A percentile compares a stretch with the other conserved stretches of the same genome.
These are phyloP conservation scores for Escovopsis weberi DNA, from an alignment of 2,329 filamentous ascomycete species.

Conservation along the genomic window DNA sequence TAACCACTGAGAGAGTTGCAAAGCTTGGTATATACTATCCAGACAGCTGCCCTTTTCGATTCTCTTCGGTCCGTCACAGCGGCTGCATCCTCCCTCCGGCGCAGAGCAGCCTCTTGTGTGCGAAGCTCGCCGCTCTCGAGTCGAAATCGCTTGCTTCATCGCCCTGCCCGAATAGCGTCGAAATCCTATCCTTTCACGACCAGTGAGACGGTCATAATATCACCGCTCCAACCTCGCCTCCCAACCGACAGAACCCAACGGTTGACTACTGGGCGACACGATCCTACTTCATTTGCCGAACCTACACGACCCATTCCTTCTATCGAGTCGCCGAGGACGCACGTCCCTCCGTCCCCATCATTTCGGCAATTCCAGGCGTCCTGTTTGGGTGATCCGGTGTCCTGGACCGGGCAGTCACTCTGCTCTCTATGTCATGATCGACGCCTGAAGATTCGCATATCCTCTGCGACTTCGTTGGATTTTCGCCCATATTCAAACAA, in stretches of 20 bases:
- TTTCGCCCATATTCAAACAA: slow-evolving; percentile 10
- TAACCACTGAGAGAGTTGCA: slow-evolving; percentile 1
- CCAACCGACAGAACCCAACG: no score
- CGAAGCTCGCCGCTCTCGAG: background rate
- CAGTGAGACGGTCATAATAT: no score
- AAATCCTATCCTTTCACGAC: no score
- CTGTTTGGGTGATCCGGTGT: slow-evolving; percentile 6
- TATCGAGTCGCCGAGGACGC: no score
- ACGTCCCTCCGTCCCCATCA: no score
- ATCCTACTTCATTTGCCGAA: no score
- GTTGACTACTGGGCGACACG: no score
- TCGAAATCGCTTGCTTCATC: no score
- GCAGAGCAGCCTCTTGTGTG: slow-evolving; percentile 2
- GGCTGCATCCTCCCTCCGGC: slow-evolving; percentile 2
- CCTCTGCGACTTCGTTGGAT: slow-evolving; percentile 14
- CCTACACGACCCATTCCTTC: no score
- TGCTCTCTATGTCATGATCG: slow-evolving; percentile 24
- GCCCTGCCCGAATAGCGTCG: no score
- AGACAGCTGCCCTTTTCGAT: slow-evolving; percentile 15
- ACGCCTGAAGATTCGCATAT: slow-evolving; percentile 19
- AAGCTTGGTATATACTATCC: slow-evolving; percentile 1
- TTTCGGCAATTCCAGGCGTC: background rate
- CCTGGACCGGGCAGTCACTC: slow-evolving; percentile 18
- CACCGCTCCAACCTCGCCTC: no score
- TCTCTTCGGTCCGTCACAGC: slow-evolving; percentile 8